phyloP scores from a whole-genome alignment of 306 rosid species.

The Lathyrus sativus region DNA sequence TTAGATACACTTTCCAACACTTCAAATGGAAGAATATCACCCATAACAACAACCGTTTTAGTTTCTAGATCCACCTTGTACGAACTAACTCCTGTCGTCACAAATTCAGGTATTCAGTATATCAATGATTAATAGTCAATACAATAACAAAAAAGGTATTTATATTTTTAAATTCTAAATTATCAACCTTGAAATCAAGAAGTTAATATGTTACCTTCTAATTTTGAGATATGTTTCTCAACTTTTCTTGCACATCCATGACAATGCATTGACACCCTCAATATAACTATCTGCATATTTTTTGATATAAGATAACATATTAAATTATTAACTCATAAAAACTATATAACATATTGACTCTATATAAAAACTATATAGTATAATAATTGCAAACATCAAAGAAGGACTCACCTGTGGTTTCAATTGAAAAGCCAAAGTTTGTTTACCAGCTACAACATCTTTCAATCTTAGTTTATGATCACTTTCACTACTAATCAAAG shows the following conservation, averaged over 20 bases:
- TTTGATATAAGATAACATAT: conserved; percentile 23
- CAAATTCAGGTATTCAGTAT: not conserved
- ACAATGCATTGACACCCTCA: conserved; percentile 95
- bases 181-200: not conserved
- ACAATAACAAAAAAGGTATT: not conserved
- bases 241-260: conserved; percentile 88
- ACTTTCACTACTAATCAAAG: conserved; percentile 52
- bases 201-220: no score
- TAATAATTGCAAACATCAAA: not conserved
- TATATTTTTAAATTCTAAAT: not conserved
- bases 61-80: conserved; percentile 78
- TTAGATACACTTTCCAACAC: conserved; percentile 79
- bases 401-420: conserved; percentile 68
- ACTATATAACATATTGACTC: not conserved
- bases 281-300: conserved; percentile 64
- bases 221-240: conserved; percentile 82
- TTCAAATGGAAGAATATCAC: conserved; percentile 85
- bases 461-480: conserved; percentile 59
- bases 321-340: not conserved
- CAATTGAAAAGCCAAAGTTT: conserved; percentile 86
- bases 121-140: not conserved
- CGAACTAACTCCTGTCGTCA: conserved; percentile 70
- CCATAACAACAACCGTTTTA: conserved; percentile 77
- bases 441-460: conserved; percentile 75
- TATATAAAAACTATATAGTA: not conserved